Base-by-base conservation (phyloP, 2,329 filamentous ascomycete species). In the Fusarium decemcellulare region DNA sequence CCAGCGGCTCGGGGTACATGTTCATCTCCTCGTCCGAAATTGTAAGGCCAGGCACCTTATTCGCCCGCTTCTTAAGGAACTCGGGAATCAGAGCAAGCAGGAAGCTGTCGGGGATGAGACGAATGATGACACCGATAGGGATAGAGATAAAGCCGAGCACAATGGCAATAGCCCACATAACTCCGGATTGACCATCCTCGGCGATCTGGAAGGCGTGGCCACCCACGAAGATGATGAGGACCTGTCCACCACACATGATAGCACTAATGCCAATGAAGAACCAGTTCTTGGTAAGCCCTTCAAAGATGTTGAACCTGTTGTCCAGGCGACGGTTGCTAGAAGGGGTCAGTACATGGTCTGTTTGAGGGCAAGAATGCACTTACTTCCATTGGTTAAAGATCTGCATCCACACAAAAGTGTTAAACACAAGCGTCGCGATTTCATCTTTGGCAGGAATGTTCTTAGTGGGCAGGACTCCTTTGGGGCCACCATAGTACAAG, bases 391-490 rank as follows among this genome's bases (percentile, higher is more conserved):
- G 92, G 81, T 98, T 98, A 85, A 98, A 98, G 74, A 98, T 97
- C 75, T 98, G 95, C 95, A 98, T 98, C 95, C 95, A 98, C 56
- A 98, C 95, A 77, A 98, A 98, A 0, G 94, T 96, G 84, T 98
- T 98, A 87, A 98, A 98, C 8, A 98, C 93, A 50, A 98, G 86
- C 4, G 94, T 97, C 59, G 90, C 85, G 63, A 97, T 85, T 73
- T 92, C 85, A 1, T 77, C 80, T 1, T 48, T 27, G 0, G 48
- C 58, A 9, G 74, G 76, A 6, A 71, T 76, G 9, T 83, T 83
- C n/a, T 93, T 84, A 36, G 74, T 68, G 6, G 74, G 76, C 32
- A 70, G 65, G 8, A 78, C 72, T 11, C 76, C 36, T 76, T 82
- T 62, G 80, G 81, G 52, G 87, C 89, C 34, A 27, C 88, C 93